Base-by-base conservation (phyloP, 2,329 filamentous ascomycete genomes). In the Exophiala alcalophila region DNA sequence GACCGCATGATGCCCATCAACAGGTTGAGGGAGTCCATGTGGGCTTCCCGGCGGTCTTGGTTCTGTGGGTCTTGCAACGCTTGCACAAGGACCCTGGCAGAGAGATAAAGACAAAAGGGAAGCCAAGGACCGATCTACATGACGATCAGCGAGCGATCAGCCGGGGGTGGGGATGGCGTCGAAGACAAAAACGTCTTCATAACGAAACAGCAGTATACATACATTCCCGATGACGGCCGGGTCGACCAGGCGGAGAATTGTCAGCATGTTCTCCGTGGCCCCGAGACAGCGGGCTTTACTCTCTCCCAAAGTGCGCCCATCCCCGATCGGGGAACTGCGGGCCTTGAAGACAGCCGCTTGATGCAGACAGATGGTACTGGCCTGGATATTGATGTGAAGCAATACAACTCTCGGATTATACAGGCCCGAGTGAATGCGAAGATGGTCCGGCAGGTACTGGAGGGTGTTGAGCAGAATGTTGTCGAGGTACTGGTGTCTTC, bases 361-460 rank as follows among this genome's bases (percentile, higher is more conserved):
- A 10, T 40, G 37, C 12, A 40, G 26, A 26, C 37, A 40, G 14
- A 40, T 40, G 3, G 28, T 40, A 14, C 27, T 32, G 14, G 37
- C 37, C 20, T 40, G 37, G 19, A 40, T 40, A 21, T 40, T 40
- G 27, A 40, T 32, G n/a, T 40, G 37, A 3, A 40, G 18, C 19
- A 31, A 20, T 11, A 40, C 37, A 8, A 20, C 16, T 16, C 19
- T 5, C 5, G 37, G 37, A 18, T 31, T 32, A 14, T 14, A 18
- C 15, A 31, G 16, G 14, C 18, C 25, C 14, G 37, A 15, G 5
- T 14, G 16, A 12, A 40, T 40, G 25, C 20, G 27, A 5, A 40
- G n/a, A 12, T 40, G 26, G 12, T 27, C 4, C 4, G 37, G 37
- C n/a, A 40, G 37, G 25, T 40, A 14, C n/a, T 40, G 15, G 12